phyloP scores from a whole-genome alignment of 2,329 filamentous ascomycete species.

The Nothophoma quercina region DNA sequence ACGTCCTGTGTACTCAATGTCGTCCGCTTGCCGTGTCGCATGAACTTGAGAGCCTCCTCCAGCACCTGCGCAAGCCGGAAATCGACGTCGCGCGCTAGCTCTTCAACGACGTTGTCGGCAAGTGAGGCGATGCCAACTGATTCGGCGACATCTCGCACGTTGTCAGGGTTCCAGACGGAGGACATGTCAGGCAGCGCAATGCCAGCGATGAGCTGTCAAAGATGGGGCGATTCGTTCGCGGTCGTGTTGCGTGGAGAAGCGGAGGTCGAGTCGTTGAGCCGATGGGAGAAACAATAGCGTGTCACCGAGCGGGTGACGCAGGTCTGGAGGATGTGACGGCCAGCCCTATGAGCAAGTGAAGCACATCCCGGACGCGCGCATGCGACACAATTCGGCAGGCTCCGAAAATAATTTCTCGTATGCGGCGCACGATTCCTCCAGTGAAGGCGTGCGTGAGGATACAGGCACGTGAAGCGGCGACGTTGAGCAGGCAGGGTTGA shows the following conservation, averaged over 20 bases:
- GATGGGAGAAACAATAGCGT: slow-evolving; percentile 34
- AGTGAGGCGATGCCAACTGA: slow-evolving; percentile 87
- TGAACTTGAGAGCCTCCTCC: slow-evolving; percentile 92
- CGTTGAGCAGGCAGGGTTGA: neutral
- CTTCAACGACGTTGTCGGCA: slow-evolving; percentile 84
- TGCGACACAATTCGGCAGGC: slow-evolving; percentile 23
- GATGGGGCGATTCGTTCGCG: slow-evolving; percentile 17
- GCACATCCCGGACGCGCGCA: slow-evolving; percentile 41
- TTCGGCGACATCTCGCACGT: slow-evolving; percentile 93
- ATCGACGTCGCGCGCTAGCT: slow-evolving; percentile 91
- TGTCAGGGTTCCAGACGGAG: slow-evolving; percentile 93
- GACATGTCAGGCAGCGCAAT: slow-evolving; percentile 34
- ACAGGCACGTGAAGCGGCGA: slow-evolving; percentile 2
- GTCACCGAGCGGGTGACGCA: slow-evolving; percentile 38
- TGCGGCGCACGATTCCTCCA: neutral
- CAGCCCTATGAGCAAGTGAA: slow-evolving; percentile 41
- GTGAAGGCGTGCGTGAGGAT: neutral
- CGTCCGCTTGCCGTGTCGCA: slow-evolving; percentile 89
- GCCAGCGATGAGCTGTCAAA: slow-evolving; percentile 20
- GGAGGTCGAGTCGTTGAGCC: slow-evolving; percentile 18
- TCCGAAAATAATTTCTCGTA: neutral
- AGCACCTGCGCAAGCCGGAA: slow-evolving; percentile 93
- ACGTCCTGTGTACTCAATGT: slow-evolving; percentile 89
- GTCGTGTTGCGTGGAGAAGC: slow-evolving; percentile 20
- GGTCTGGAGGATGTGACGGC: slow-evolving; percentile 36